These are phyloP conservation scores for Botrytis squamosa DNA, from an alignment of 2,329 filamentous ascomycete species.

Conservation along the genomic window DNA sequence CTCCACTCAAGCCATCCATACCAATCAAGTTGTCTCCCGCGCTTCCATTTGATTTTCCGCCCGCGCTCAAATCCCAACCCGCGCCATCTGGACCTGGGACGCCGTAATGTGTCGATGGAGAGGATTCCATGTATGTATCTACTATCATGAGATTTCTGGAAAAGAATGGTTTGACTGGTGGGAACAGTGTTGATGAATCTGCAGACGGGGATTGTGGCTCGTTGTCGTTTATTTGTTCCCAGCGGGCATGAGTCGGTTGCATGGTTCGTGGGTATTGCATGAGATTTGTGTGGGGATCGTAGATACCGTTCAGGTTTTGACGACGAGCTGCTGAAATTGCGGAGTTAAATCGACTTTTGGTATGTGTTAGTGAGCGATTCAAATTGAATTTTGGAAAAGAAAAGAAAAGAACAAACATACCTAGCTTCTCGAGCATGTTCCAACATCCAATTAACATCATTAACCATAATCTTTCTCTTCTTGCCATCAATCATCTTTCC, in stretches of 20 bases:
- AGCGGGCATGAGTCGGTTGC: conserved; percentile 84
- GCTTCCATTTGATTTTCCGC: not conserved
- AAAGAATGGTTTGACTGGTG: conserved; percentile 54
- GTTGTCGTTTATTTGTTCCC: conserved; percentile 64
- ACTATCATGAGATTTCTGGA: conserved; percentile 62
- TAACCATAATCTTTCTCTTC: conserved; percentile 82
- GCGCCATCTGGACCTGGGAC: conserved; percentile 58
- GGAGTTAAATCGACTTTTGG: conserved; percentile 76
- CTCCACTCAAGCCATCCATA: conserved; percentile 57
- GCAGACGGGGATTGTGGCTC: conserved; percentile 20
- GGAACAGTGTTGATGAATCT: conserved; percentile 46
- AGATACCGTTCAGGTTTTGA: conserved; percentile 70
- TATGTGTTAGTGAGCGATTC: not conserved
- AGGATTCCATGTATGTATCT: conserved; percentile 59
- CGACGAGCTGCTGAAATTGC: conserved; percentile 64
- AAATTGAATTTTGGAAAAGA: conserved; percentile 20
- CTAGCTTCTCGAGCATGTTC: conserved; percentile 90
- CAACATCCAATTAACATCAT: conserved; percentile 93
- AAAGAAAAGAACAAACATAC: conserved; percentile 49
- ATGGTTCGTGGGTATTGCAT: conserved; percentile 85
- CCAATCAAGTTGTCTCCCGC: not conserved
- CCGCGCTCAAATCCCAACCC: conserved; percentile 45
- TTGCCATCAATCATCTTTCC: conserved; percentile 76
- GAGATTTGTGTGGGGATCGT: conserved; percentile 90
- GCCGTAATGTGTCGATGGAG: conserved; percentile 53